Percentiles rank a stretch among this genome's conserved stretches.
phyloP scores from a whole-genome alignment of 1,284 basidiomycete species.

The Moesziomyces sp. region DNA sequence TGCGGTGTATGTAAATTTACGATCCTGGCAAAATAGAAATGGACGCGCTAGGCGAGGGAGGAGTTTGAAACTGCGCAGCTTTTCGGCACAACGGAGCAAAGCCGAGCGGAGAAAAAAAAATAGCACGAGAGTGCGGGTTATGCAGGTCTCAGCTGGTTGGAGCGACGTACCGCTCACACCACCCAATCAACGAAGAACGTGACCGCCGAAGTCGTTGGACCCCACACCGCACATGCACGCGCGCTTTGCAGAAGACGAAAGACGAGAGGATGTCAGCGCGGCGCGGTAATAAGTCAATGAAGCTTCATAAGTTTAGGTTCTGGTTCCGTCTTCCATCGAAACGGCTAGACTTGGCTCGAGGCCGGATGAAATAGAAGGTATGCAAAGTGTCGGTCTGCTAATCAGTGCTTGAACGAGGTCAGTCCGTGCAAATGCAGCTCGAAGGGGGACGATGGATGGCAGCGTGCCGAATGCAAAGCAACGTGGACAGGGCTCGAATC shows the following conservation, averaged over 20 bases:
- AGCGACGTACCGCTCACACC: background rate
- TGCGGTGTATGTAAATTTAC: too few species aligned
- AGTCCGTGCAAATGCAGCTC: too few species aligned
- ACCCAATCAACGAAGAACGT: conserved; percentile 1
- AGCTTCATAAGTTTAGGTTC: too few species aligned
- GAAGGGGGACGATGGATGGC: too few species aligned
- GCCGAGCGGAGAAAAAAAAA: background rate
- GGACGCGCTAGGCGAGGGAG: background rate
- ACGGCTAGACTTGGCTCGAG: too few species aligned
- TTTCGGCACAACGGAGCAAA: conserved; percentile 14
- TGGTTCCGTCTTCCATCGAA: conserved; percentile 1
- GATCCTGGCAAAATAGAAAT: background rate
- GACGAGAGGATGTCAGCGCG: too few species aligned
- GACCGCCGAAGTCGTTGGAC: background rate
- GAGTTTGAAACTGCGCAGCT: conserved; percentile 5
- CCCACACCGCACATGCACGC: background rate
- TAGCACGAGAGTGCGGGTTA: conserved; percentile 1
- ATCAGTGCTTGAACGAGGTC: too few species aligned
- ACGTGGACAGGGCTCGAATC: too few species aligned
- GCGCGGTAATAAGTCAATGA: too few species aligned
- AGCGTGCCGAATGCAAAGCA: too few species aligned
- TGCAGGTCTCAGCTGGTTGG: background rate
- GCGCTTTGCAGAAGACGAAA: background rate
- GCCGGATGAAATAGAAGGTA: too few species aligned
- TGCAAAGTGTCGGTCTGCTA: too few species aligned